These are phyloP conservation scores for Zopfochytrium polystomum DNA, from an alignment of 371 early-diverging fungal genomes.

Conservation along the genomic window DNA sequence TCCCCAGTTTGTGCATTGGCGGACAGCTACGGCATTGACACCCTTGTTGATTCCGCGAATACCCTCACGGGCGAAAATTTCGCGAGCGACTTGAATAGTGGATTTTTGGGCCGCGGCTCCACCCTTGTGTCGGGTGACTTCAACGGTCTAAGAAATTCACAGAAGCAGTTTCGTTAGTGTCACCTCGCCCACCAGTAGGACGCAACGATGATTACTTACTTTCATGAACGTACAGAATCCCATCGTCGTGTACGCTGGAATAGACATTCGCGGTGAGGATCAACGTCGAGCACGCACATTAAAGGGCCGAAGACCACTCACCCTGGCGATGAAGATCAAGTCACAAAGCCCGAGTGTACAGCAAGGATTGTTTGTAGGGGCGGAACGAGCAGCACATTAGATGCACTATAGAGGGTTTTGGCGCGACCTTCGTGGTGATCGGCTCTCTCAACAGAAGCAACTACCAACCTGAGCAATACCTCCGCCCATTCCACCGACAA, in stretches of 20 bases:
- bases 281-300: too few species aligned
- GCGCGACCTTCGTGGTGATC: background rate
- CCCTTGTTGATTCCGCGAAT: constrained; percentile 91
- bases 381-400: constrained; percentile 40
- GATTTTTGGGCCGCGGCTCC: constrained; percentile 48
- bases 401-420: background rate
- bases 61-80: constrained; percentile 89
- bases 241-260: constrained; percentile 95
- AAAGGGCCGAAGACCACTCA: too few species aligned
- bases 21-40: constrained; percentile 64
- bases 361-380: too few species aligned
- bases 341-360: too few species aligned
- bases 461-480: constrained; percentile 32
- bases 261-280: too few species aligned
- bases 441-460: background rate
- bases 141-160: constrained; percentile 67
- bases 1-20: constrained; percentile 97
- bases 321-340: too few species aligned
- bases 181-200: too few species aligned
- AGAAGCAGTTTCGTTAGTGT: background rate
- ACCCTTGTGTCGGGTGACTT: constrained; percentile 92
- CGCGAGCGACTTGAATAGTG: constrained; percentile 82
- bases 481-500: constrained; percentile 85
- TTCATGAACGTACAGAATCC: constrained; percentile 99
- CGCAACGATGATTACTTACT: too few species aligned